Evolutionary conservation across 1,284 basidiomycete species (phyloP).

Genomic region (Coniophora puteana): DNA sequence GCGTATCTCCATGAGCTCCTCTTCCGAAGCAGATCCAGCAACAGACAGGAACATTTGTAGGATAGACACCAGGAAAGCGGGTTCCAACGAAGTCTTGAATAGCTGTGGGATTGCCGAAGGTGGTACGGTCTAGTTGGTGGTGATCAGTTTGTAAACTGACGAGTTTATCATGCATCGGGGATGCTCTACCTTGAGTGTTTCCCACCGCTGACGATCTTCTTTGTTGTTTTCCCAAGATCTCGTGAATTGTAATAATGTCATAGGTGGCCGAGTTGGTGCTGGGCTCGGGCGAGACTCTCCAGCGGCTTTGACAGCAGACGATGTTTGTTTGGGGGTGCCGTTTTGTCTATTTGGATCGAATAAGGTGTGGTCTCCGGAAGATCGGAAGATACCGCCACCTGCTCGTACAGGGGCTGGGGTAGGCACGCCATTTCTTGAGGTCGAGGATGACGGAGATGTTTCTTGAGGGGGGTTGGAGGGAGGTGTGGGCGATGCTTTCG

Average conservation of each 20-base stretch:
- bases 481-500: conserved; percentile 9
- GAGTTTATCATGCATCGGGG: no score
- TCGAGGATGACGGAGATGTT: conserved; percentile 40
- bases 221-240: conserved; percentile 45
- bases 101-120: conserved; percentile 51
- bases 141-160: not conserved
- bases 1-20: conserved; percentile 24
- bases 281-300: no score
- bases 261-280: conserved; percentile 26
- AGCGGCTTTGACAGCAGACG: conserved; percentile 1
- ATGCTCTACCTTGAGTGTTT: no score
- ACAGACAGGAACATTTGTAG: conserved; percentile 43
- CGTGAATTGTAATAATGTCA: conserved; percentile 56
- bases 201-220: conserved; percentile 37
- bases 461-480: conserved; percentile 16
- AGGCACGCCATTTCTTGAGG: conserved; percentile 51
- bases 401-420: conserved; percentile 37
- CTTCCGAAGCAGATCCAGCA: conserved; percentile 9
- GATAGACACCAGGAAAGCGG: conserved; percentile 52
- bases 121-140: conserved; percentile 41
- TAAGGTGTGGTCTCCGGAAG: conserved; percentile 47
- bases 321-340: not conserved
- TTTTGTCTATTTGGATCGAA: conserved; percentile 29
- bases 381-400: conserved; percentile 59
- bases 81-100: conserved; percentile 65